Evolutionary conservation across 1,284 basidiomycete genomes (phyloP).

Genomic region (Boletus albobrunnescens): DNA sequence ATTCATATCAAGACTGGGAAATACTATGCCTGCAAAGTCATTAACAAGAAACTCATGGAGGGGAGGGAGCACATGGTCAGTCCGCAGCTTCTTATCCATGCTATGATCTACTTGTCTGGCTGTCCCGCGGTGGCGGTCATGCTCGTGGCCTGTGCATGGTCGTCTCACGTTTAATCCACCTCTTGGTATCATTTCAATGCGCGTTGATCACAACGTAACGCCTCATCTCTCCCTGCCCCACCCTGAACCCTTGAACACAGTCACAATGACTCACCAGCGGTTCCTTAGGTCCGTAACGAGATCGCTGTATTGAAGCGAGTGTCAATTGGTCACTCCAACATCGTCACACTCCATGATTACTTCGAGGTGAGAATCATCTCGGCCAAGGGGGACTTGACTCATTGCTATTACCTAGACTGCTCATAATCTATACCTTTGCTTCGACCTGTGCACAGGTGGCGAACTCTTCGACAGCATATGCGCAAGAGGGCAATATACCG

Average conservation of each 20-base stretch:
- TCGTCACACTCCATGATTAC: constrained; percentile 93
- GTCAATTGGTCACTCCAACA: constrained; percentile 86
- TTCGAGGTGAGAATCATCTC: constrained; percentile 67
- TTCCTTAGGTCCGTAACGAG: constrained; percentile 85
- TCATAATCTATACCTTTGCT: constrained; percentile 93
- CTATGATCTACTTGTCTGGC: constrained; percentile 9
- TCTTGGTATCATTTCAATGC: constrained; percentile 2
- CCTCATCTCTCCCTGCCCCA: not conserved
- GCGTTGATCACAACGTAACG: constrained; percentile 12
- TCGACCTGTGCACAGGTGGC: constrained; percentile 96
- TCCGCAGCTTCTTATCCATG: constrained; percentile 5
- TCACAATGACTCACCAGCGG: constrained; percentile 7
- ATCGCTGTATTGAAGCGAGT: constrained; percentile 93
- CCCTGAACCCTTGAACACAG: constrained; percentile 15
- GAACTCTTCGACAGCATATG: constrained; percentile 99
- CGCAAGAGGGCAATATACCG: constrained; percentile 95
- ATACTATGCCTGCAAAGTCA: constrained; percentile 90
- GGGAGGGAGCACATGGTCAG: constrained; percentile 83
- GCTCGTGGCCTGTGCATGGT: constrained; percentile 1
- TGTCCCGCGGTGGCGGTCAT: constrained; percentile 1
- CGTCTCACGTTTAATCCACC: not conserved
- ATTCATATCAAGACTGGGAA: constrained; percentile 90
- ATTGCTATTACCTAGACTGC: constrained; percentile 55
- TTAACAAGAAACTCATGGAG: constrained; percentile 98
- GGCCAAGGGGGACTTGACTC: not conserved